A percentile compares a stretch with the other conserved stretches of the same genome.
phyloP scores from a whole-genome alignment of 345 rosid genomes.

The Salix purpurea region DNA sequence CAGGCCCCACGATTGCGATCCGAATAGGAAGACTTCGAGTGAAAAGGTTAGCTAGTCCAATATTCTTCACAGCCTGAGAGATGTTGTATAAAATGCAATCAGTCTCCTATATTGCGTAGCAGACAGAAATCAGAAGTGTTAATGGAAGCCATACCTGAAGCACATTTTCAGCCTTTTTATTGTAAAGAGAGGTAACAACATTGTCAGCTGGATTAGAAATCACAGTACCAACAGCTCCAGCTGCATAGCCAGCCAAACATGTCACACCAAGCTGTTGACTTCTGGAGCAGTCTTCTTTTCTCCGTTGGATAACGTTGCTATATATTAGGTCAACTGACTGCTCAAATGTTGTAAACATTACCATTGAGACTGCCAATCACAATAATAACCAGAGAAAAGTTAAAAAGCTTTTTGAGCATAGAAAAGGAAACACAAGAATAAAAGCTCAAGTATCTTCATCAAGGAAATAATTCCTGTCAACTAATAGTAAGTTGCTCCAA shows the following conservation, averaged over 20 bases:
- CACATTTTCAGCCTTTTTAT: slow-evolving; percentile 45
- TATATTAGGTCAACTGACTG: slow-evolving; percentile 43
- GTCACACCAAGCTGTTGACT: slow-evolving; percentile 50
- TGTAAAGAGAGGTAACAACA: slow-evolving; percentile 50
- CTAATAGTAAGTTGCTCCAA: background rate
- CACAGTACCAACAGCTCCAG: slow-evolving; percentile 47
- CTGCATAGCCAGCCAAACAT: slow-evolving; percentile 47
- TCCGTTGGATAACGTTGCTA: slow-evolving; percentile 24
- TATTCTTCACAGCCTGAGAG: slow-evolving; percentile 52
- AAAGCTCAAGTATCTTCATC: background rate
- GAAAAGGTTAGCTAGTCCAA: slow-evolving; percentile 52
- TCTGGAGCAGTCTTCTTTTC: slow-evolving; percentile 45
- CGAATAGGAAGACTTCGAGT: slow-evolving; percentile 67
- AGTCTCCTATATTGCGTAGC: background rate
- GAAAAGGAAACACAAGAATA: background rate
- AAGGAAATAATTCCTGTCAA: background rate
- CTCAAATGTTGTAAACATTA: slow-evolving; percentile 55
- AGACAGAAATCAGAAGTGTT: background rate
- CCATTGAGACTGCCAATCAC: slow-evolving; percentile 48
- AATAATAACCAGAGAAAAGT: background rate
- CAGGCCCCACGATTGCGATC: slow-evolving; percentile 54
- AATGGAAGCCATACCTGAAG: slow-evolving; percentile 34
- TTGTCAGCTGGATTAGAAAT: slow-evolving; percentile 62
- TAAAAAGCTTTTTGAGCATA: background rate
- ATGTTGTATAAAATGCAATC: background rate